Base-by-base conservation (phyloP, 176 grass and related monocot species). In the Musa itinerans region DNA sequence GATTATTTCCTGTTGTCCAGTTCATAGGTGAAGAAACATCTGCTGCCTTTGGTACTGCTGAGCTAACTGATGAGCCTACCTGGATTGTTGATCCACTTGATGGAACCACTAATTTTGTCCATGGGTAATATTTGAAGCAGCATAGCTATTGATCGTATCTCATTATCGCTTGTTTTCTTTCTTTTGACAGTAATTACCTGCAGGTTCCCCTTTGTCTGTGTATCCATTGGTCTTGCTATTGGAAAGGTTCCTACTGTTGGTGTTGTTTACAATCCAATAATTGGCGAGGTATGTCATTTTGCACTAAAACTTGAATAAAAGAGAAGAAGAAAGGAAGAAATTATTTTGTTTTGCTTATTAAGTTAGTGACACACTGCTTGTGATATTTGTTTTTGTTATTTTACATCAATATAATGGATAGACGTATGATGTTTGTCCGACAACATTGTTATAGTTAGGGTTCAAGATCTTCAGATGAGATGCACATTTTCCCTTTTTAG, bases 91-190 rank as follows among this genome's bases (percentile, higher is more conserved):
- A 99, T 74, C 95, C 95, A 8, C 78, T 99, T 21, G 95, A 99
- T 54, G 95, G 95, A 51, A 99, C 95, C 80, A 99, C 95, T 65
- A 99, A 99, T 83, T 99, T 99, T 54, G 95, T 99, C 63, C 95
- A 99, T 83, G 95, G 95, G 94, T 98, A 85, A 72, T 71, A 24
- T 24, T 20, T 2, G 50, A 29, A 8, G 68, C 61, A 59, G 34
- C 52, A 52, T 50, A 20, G 21, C 15, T 62, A 9, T 20, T 82
- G 2, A 24, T 53, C 8, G 23, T 66, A 34, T 11, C n/a, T 15
- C 1, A 58, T 3, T 43, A 54, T 52, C 63, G 4, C 62, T 2
- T 53, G 19, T 4, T 53, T 80, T 10, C 11, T 68, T 24, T 78
- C n/a, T 82, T 78, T 55, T 74, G 25, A 81, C 76, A 3, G 66